A percentile compares a stretch with the other conserved stretches of the same genome.
These are phyloP conservation scores for Candida michaelii DNA, from an alignment of 805 yeast species.

Conservation along the genomic window DNA sequence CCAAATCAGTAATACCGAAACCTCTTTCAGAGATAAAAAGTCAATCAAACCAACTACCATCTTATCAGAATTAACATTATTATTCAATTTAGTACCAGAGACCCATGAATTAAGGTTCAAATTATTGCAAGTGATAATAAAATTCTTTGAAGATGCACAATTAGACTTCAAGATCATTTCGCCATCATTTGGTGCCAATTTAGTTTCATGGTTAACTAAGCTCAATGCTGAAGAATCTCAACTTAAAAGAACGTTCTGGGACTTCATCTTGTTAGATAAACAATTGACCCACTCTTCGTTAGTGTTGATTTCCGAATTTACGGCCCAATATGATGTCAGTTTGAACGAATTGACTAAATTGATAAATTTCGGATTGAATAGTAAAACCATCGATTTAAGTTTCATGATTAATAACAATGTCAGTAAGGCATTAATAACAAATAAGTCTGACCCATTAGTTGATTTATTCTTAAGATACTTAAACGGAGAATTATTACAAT, in stretches of 20 bases:
- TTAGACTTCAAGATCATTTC: slow-evolving; percentile 34
- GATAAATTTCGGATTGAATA: slow-evolving; percentile 35
- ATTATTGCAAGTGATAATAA: slow-evolving; percentile 32
- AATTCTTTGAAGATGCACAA: slow-evolving; percentile 28
- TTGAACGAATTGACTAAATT: slow-evolving; percentile 29
- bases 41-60: slow-evolving; percentile 42
- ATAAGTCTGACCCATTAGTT: slow-evolving; percentile 28
- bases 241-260: slow-evolving; percentile 35
- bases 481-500: slow-evolving; percentile 32
- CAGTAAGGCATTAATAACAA: slow-evolving; percentile 29
- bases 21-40: slow-evolving; percentile 44
- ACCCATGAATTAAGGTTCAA: slow-evolving; percentile 30
- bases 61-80: slow-evolving; percentile 39
- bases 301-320: slow-evolving; percentile 35
- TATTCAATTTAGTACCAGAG: slow-evolving; percentile 42
- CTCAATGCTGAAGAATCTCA: slow-evolving; percentile 29
- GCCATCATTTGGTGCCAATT: slow-evolving; percentile 35
- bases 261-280: slow-evolving; percentile 35
- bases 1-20: slow-evolving; percentile 33
- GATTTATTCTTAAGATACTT: slow-evolving; percentile 32
- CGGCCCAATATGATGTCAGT: slow-evolving; percentile 24
- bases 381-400: slow-evolving; percentile 39
- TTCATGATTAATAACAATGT: slow-evolving; percentile 43
- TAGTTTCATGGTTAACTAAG: slow-evolving; percentile 33
- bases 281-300: slow-evolving; percentile 30